Evolutionary conservation across 352 stramenopile species (phyloP).

Genomic region (Elongisporangium prolatum): DNA sequence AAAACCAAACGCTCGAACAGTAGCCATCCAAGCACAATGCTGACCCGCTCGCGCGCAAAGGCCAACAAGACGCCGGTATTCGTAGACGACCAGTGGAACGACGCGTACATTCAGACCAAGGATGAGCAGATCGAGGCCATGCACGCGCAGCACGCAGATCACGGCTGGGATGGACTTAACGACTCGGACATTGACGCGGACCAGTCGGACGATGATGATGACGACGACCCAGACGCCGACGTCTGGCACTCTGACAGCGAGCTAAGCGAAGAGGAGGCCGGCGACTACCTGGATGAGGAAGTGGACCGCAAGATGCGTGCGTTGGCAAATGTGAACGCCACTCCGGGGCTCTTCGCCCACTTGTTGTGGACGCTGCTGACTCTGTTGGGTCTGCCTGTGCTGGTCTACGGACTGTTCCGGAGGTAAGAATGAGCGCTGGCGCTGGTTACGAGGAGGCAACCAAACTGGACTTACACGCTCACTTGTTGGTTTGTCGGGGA

Average conservation of each 20-base stretch:
- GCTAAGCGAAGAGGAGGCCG: slow-evolving; percentile 5
- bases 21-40: slow-evolving; percentile 22
- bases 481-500: not conserved
- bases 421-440: not conserved
- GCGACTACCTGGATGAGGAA: slow-evolving; percentile 19
- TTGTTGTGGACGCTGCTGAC: slow-evolving; percentile 47
- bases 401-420: slow-evolving; percentile 28
- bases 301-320: slow-evolving; percentile 1
- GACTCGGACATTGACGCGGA: slow-evolving; percentile 38
- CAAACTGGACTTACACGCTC: not conserved
- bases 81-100: slow-evolving; percentile 80
- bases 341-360: slow-evolving; percentile 16
- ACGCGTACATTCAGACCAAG: slow-evolving; percentile 77
- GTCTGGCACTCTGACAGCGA: slow-evolving; percentile 31
- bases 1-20: not conserved
- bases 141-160: slow-evolving; percentile 36
- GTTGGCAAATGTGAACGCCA: not conserved
- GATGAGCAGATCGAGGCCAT: slow-evolving; percentile 82
- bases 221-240: slow-evolving; percentile 15
- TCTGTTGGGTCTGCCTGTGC: slow-evolving; percentile 30
- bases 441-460: not conserved
- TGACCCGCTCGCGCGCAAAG: slow-evolving; percentile 64
- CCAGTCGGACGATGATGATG: slow-evolving; percentile 19
- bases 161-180: slow-evolving; percentile 41
- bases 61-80: slow-evolving; percentile 68